A percentile compares a stretch with the other conserved stretches of the same genome.
These are phyloP conservation scores for Colletotrichum trifolii DNA, from an alignment of 2,329 filamentous ascomycete genomes.

Conservation along the genomic window DNA sequence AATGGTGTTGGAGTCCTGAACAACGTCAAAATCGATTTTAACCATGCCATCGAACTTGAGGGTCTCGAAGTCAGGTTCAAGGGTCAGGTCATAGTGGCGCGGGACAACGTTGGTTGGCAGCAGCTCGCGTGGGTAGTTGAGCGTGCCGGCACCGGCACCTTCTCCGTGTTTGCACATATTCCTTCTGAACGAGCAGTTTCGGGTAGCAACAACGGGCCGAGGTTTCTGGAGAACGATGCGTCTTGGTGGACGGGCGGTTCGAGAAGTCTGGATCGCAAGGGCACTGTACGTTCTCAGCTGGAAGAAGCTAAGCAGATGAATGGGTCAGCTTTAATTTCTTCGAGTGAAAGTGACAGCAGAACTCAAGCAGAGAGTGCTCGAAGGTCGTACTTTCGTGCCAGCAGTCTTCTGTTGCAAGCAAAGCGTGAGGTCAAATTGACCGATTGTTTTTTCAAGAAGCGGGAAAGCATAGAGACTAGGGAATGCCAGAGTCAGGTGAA, in stretches of 20 bases:
- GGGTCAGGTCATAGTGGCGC: conserved; percentile 88
- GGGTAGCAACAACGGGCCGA: conserved; percentile 28
- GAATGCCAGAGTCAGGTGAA: conserved; percentile 30
- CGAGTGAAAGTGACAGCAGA: too few species aligned
- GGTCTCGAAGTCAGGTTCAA: conserved; percentile 90
- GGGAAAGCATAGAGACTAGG: conserved; percentile 30
- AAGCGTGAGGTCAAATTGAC: conserved; percentile 31
- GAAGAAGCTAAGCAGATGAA: conserved; percentile 9
- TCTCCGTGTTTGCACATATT: conserved; percentile 38
- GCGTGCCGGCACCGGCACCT: conserved; percentile 28
- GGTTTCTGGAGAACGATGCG: conserved; percentile 32
- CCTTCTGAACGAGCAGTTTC: conserved; percentile 36
- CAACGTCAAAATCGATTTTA: conserved; percentile 86
- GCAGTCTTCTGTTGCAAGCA: conserved; percentile 20
- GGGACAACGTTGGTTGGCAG: conserved; percentile 93
- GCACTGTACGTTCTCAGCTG: conserved; percentile 20
- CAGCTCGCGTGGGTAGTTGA: conserved; percentile 72
- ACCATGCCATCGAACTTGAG: conserved; percentile 90
- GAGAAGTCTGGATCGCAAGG: conserved; percentile 18
- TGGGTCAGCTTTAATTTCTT: background rate
- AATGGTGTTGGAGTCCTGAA: conserved; percentile 85
- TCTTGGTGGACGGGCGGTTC: conserved; percentile 25
- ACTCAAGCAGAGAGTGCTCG: background rate
- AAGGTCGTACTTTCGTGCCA: conserved; percentile 27
- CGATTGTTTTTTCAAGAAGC: conserved; percentile 29